Base-by-base conservation (phyloP, 805 yeast genomes). In the Cyberlindnera sargentensis region DNA sequence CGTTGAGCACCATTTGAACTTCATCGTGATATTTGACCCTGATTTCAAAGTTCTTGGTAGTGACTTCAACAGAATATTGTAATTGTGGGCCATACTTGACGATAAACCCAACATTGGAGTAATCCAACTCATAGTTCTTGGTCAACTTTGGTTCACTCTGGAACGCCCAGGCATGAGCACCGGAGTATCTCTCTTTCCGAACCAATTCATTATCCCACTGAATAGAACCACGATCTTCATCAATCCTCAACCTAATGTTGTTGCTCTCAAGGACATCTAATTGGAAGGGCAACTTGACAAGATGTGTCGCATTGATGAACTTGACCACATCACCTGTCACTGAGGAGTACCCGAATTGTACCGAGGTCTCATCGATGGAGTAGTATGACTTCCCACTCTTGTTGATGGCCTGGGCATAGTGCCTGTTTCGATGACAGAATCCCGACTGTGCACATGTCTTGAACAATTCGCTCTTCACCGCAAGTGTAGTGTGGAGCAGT, bases 371-470 rank as follows among this genome's bases (percentile, higher is more conserved):
- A 45, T 73, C 76, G 33, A 75, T 49, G 3, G 68, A 57, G 50
- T 76, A 75, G 29, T 70, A 66, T 1, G 70, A 58, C 23, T 60
- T 61, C 36, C 61, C 64, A 1, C 57, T 49, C 15, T 47, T 41
- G 1, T 38, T 5, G 27, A 55, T 51, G 40, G 54, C 48, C 24
- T 35, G 32, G 1, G 87, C 85, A 57, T 75, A 87, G 45, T 76
- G 78, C 43, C 91, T 68, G 56, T 90, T 86, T 61, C 98, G 73
- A 40, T 72, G 64, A 58, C 98, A 90, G 58, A 90, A 89, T 6
- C 96, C 95, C 15, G 88, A 75, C 55, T 84, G 82, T 5, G 70
- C 77, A 62, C 98, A 90, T 10, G 71, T 76, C 58, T 87, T 85
- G 69, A 88, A 84, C 43, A 87, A 63, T 49, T 80, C 78, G 3